These are phyloP conservation scores for Chaetomidium leptoderma DNA, from an alignment of 495 filamentous ascomycete genomes.

Conservation along the genomic window DNA sequence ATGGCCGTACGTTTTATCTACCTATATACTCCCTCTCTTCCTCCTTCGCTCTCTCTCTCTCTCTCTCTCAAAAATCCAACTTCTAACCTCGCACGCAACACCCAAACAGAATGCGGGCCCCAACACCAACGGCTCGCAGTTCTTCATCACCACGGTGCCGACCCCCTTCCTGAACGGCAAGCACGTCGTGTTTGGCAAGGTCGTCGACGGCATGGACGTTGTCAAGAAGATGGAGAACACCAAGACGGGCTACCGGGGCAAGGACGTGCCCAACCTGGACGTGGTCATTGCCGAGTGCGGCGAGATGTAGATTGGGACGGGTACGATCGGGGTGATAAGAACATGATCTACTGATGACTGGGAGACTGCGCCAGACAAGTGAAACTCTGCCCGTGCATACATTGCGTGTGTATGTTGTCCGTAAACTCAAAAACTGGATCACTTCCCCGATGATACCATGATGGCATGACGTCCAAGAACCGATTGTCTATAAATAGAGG, in stretches of 20 bases:
- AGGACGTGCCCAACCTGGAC: conserved; percentile 81
- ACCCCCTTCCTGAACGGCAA: conserved; percentile 89
- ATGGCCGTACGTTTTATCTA: conserved; percentile 89
- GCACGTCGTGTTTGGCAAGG: conserved; percentile 93
- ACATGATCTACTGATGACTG: not conserved
- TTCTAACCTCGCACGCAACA: too few species aligned
- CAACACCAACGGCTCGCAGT: conserved; percentile 92
- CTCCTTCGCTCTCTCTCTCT: too few species aligned
- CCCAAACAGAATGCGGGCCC: conserved; percentile 73
- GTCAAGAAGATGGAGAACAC: conserved; percentile 83
- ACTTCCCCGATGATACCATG: too few species aligned
- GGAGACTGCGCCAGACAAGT: not conserved
- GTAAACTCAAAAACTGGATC: too few species aligned
- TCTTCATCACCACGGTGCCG: conserved; percentile 88
- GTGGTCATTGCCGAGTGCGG: conserved; percentile 84
- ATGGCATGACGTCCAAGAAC: too few species aligned
- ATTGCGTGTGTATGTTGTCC: too few species aligned
- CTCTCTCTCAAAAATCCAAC: not conserved
- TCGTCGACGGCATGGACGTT: conserved; percentile 85
- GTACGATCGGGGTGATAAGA: not conserved
- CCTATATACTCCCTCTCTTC: too few species aligned
- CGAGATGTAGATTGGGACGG: conserved; percentile 58
- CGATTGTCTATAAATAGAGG: too few species aligned
- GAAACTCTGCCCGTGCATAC: not conserved
- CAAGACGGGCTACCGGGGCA: conserved; percentile 63